phyloP scores from a whole-genome alignment of 495 filamentous ascomycete species.

The Gamarada debralockiae region DNA sequence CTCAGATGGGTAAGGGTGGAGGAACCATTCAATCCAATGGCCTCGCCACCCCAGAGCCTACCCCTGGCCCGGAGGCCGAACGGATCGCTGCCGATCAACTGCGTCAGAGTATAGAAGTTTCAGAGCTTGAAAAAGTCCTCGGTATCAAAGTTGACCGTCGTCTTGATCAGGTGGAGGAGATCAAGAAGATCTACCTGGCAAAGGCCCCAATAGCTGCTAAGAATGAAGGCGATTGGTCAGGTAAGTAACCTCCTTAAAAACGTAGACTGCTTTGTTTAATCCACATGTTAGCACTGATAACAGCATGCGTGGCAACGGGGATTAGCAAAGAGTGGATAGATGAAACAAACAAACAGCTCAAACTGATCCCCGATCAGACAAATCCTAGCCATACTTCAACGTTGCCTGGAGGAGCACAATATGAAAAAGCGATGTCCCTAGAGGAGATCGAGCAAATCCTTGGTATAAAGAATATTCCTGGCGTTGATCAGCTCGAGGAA shows the following conservation, averaged over 20 bases:
- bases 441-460: conserved; percentile 11
- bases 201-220: not conserved
- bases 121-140: conserved; percentile 1
- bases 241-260: not conserved
- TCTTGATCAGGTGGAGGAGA: conserved; percentile 2
- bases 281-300: conserved; percentile 4
- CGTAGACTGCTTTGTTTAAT: conserved; percentile 3
- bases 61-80: not conserved
- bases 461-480: conserved; percentile 17
- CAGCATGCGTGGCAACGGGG: not conserved
- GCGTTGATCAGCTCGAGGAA: conserved; percentile 12
- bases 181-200: conserved; percentile 3
- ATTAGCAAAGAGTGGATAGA: conserved; percentile 3
- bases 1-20: not conserved
- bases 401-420: not conserved
- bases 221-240: conserved; percentile 1
- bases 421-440: conserved; percentile 2
- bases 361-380: conserved; percentile 2
- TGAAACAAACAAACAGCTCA: conserved; percentile 1
- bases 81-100: conserved; percentile 1
- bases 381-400: conserved; percentile 1
- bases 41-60: not conserved
- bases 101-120: conserved; percentile 3
- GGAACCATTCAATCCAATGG: conserved; percentile 1
- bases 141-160: conserved; percentile 1